Conservation (phyloP, 257 asterid genomes). For the Fraxinus cuspidata region DNA sequence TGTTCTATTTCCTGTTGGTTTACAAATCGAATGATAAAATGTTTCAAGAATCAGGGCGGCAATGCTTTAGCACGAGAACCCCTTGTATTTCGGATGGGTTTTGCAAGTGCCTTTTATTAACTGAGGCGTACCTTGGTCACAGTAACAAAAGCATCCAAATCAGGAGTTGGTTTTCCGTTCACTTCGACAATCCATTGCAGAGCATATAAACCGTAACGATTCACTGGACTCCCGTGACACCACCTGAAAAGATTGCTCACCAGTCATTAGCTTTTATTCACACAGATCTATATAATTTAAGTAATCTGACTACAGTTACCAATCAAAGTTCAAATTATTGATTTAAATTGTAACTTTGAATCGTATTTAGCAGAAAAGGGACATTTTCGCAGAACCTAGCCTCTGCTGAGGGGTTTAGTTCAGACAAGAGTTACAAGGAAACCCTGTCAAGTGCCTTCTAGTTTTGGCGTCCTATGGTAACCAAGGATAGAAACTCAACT, state of each 20-base stretch:
- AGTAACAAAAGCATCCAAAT: conserved; percentile 82
- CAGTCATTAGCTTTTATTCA: conserved; percentile 7
- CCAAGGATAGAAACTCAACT: neutral
- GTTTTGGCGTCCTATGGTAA: neutral
- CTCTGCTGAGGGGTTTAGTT: neutral
- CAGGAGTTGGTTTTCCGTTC: conserved; percentile 87
- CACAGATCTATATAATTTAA: conserved; percentile 10
- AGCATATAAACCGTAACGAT: conserved; percentile 89
- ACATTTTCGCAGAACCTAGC: neutral
- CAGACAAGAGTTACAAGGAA: neutral
- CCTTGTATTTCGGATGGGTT: neutral
- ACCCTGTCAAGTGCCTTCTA: neutral
- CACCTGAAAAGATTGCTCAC: conserved; percentile 53
- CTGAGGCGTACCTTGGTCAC: conserved; percentile 70
- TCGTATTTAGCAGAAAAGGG: neutral
- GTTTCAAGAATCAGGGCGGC: too few species aligned
- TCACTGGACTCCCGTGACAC: conserved; percentile 99
- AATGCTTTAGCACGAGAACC: conserved; percentile 6
- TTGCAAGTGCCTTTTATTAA: neutral
- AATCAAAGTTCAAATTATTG: neutral
- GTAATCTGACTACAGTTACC: neutral
- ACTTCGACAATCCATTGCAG: conserved; percentile 98
- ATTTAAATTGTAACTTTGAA: conserved; percentile 9
- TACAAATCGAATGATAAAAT: neutral
- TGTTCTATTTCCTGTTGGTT: conserved; percentile 68